phyloP scores from a whole-genome alignment of 768 basidiomycete genomes.

The Boletales sp. region DNA sequence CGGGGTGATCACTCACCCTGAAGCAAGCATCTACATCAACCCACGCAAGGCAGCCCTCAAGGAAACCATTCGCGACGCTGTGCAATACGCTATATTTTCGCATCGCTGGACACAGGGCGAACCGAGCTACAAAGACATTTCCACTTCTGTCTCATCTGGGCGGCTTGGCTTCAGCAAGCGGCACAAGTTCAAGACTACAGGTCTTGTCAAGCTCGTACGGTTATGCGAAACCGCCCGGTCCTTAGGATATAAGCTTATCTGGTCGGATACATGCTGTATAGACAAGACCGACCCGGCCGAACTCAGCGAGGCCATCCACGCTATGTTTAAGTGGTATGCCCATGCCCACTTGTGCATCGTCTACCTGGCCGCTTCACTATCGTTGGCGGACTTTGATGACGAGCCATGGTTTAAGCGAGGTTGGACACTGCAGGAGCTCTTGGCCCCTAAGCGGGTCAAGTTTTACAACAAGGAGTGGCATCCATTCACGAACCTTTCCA shows the following conservation, averaged over 20 bases:
- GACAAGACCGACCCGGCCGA: conserved; percentile 23
- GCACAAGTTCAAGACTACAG: not conserved
- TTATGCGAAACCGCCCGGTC: conserved; percentile 21
- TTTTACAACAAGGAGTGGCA: conserved; percentile 24
- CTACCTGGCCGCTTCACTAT: conserved; percentile 18
- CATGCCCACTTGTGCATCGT: conserved; percentile 27
- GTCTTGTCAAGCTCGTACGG: conserved; percentile 15
- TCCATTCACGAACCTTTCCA: conserved; percentile 9
- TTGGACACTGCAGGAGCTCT: conserved; percentile 25
- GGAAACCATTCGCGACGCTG: conserved; percentile 16
- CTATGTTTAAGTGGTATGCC: conserved; percentile 33
- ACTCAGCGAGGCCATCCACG: conserved; percentile 29
- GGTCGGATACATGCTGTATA: conserved; percentile 33
- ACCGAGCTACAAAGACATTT: conserved; percentile 21
- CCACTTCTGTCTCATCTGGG: not conserved
- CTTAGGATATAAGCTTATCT: conserved; percentile 19
- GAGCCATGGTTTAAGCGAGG: conserved; percentile 28
- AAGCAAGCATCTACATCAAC: conserved; percentile 13
- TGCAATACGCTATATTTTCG: conserved; percentile 23
- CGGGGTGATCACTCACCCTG: conserved; percentile 3
- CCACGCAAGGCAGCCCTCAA: conserved; percentile 10
- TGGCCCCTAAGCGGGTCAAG: conserved; percentile 25
- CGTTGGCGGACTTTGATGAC: conserved; percentile 7
- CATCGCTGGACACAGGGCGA: conserved; percentile 23
- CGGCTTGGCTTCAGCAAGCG: conserved; percentile 1